These are phyloP conservation scores for Acorus gramineus DNA, from an alignment of 106 monocot species.

Conservation along the genomic window DNA sequence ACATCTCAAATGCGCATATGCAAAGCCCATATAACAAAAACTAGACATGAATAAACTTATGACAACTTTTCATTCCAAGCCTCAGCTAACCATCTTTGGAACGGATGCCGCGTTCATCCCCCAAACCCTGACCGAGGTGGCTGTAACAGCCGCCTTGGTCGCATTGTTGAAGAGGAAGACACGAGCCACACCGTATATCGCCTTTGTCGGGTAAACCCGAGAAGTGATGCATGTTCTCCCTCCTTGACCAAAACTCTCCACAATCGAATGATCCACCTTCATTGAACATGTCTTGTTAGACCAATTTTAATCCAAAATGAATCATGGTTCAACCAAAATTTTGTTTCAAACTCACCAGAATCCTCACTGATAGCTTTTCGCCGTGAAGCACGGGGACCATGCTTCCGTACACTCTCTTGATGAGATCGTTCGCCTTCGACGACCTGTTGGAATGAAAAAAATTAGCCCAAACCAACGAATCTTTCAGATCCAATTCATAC, in stretches of 20 bases:
- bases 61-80: too few relatives aligned
- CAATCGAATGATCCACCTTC: constrained; percentile 35
- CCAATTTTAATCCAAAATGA: too few relatives aligned
- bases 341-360: constrained; percentile 25
- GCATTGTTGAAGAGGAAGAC: constrained; percentile 33
- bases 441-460: constrained; percentile 2
- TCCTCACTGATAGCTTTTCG: constrained; percentile 41
- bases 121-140: constrained; percentile 7
- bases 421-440: constrained; percentile 39
- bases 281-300: too few relatives aligned
- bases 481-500: not conserved
- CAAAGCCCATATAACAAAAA: too few relatives aligned
- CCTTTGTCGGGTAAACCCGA: constrained; percentile 23
- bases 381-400: constrained; percentile 45
- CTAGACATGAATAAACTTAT: too few relatives aligned
- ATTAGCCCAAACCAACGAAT: not conserved
- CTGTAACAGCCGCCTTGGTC: not conserved
- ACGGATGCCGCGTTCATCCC: constrained; percentile 10
- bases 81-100: too few relatives aligned
- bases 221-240: constrained; percentile 39
- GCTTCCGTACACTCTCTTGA: constrained; percentile 62
- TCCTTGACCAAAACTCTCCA: constrained; percentile 40
- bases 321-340: too few relatives aligned
- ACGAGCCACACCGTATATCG: constrained; percentile 3
- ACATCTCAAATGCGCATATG: too few relatives aligned